These are phyloP conservation scores for Nemania bipapillata DNA, from an alignment of 2,329 filamentous ascomycete genomes.

Conservation along the genomic window DNA sequence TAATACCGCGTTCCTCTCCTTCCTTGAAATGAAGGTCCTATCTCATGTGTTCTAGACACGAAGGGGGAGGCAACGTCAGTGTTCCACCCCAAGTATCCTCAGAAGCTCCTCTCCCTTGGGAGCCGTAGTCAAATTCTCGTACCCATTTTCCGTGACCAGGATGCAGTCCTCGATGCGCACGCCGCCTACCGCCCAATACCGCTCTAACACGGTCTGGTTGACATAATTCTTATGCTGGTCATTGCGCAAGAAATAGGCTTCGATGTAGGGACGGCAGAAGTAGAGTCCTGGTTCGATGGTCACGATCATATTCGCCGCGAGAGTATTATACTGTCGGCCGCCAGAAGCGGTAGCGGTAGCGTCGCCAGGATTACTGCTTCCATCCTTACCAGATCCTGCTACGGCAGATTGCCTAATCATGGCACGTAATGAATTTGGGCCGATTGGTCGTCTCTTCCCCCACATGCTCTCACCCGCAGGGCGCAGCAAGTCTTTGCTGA, in stretches of 20 bases:
- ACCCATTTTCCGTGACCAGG: conserved; percentile 78
- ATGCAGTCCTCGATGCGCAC: conserved; percentile 94
- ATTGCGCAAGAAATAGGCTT: conserved; percentile 72
- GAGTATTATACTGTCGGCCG: conserved; percentile 32
- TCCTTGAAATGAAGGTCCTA: not conserved
- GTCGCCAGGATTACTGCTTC: conserved; percentile 6
- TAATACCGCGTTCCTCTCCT: not conserved
- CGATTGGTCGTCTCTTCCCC: conserved; percentile 50
- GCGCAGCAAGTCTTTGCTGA: conserved; percentile 48
- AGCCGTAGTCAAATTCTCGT: conserved; percentile 83
- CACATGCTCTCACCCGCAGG: conserved; percentile 49
- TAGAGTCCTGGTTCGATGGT: conserved; percentile 85
- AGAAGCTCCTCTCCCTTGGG: conserved; percentile 80
- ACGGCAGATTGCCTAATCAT: conserved; percentile 47
- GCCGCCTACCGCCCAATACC: conserved; percentile 83
- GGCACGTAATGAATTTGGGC: conserved; percentile 47
- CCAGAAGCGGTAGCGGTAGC: not conserved
- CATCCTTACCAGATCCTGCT: not conserved
- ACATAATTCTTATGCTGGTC: conserved; percentile 71
- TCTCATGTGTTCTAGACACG: not conserved
- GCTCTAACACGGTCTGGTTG: conserved; percentile 70
- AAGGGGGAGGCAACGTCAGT: too few relatives aligned
- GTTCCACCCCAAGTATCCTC: conserved; percentile 55
- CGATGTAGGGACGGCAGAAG: conserved; percentile 78
- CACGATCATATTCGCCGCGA: conserved; percentile 73